Evolutionary conservation across 208 protist species (phyloP), one percentile per base, ranked within the genome.

Genomic region (Crithidia brevicula): DNA sequence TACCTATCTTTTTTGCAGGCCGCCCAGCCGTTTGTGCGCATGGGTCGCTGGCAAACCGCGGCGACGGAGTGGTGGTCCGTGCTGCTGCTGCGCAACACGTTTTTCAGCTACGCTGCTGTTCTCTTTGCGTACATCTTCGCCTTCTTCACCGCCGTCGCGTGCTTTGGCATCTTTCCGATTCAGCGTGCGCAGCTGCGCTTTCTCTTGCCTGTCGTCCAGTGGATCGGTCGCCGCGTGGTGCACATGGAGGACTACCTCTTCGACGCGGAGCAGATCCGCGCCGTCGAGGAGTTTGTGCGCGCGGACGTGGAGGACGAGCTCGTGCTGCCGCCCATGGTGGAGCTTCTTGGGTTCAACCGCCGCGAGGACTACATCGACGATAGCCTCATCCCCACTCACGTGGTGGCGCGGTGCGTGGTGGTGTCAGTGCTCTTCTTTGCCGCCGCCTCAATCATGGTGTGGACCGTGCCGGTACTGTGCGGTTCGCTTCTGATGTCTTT

Each of bases 211-310:
- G 27, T 86, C 23, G 58, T 69, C 6, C 65, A 62, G 40, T 91
- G 73, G 59, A 31, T 91, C 16, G 79, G 74, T 8, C 43, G 70
- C 8, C n/a, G 64, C 50, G 56, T 89, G 27, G 65, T 89, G 31
- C 51, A 64, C 28, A 70, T 94, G 73, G 88, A 88, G 57, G 61
- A 67, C 20, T 94, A 86, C 72, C 73, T 94, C 30, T 91, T 94
- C 58, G 83, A 90, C 45, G 40, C 36, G 31, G 81, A 87, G 16
- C 78, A 79, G 27, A n/a, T 30, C 3, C 64, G 53, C 30, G 62
- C 64, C 11, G 64, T 87, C 30, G 77, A 88, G 51, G 43, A 50
- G 2, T 85, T 84, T 65, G 52, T 92, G 34, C 46, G 47, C 13
- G 31, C 58, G 4, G 64, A 82, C 22, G 68, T 60, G 1, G 67